Evolutionary conservation across 371 early-diverging fungal species (phyloP).

Genomic region (Amoeboaphelidium protococcarum): DNA sequence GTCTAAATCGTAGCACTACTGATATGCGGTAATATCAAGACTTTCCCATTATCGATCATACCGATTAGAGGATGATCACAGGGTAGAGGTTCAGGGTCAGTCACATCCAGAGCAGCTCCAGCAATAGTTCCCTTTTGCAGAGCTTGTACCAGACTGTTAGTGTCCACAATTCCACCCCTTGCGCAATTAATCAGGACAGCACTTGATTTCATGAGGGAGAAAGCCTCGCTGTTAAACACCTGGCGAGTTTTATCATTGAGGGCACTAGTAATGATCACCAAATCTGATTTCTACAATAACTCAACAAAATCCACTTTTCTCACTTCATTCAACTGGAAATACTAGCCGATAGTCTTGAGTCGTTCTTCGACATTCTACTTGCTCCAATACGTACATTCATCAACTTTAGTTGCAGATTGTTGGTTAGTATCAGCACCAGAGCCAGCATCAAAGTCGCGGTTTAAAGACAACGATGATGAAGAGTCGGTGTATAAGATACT

Average conservation of each 20-base stretch:
- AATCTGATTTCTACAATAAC: conserved; percentile 32
- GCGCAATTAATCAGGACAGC: conserved; percentile 52
- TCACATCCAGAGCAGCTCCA: conserved; percentile 52
- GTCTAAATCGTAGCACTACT: conserved; percentile 60
- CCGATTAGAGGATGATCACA: conserved; percentile 28
- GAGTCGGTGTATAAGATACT: conserved; percentile 25
- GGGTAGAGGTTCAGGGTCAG: conserved; percentile 56
- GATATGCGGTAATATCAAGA: conserved; percentile 22
- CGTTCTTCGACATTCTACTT: neutral
- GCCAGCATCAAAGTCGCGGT: too few species aligned
- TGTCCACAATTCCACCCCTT: conserved; percentile 47
- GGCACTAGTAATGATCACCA: conserved; percentile 41
- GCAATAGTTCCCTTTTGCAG: conserved; percentile 20
- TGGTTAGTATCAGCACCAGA: too few species aligned
- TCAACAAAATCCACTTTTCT: conserved; percentile 8
- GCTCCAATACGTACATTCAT: too few species aligned
- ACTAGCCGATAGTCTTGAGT: neutral
- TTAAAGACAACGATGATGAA: too few species aligned
- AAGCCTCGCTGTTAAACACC: conserved; percentile 32
- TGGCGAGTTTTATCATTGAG: conserved; percentile 34
- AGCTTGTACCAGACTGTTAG: conserved; percentile 38
- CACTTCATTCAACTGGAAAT: neutral
- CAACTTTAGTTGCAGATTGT: too few species aligned
- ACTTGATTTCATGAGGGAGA: conserved; percentile 34
- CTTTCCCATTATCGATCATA: conserved; percentile 6